Conservation (phyloP, 192 early-diverging fungal genomes). For the Dimargaris xerosporica region DNA sequence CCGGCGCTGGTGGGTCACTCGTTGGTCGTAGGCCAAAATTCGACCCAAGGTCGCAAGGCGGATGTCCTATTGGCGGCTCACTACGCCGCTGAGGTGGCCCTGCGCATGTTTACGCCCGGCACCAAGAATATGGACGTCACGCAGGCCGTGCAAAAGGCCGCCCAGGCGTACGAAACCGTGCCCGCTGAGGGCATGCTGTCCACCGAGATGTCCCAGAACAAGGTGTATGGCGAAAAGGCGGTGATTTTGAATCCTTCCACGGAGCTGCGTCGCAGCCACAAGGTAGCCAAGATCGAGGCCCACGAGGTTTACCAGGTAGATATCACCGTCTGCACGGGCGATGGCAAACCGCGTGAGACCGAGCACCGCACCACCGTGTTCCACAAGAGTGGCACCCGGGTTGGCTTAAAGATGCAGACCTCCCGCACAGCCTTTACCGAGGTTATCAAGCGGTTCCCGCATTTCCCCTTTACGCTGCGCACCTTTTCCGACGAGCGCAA, state of each 20-base stretch:
- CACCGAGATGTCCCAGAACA: conserved; percentile 71
- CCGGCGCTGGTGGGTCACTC: conserved; percentile 69
- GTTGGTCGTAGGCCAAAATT: conserved; percentile 66
- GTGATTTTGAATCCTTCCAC: conserved; percentile 83
- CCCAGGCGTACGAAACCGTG: conserved; percentile 66
- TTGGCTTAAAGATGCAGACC: conserved; percentile 77
- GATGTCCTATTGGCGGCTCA: conserved; percentile 81
- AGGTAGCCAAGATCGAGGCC: conserved; percentile 51
- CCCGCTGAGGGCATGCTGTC: conserved; percentile 87
- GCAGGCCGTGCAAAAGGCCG: conserved; percentile 64
- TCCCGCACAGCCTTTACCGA: conserved; percentile 57
- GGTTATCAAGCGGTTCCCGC: conserved; percentile 61
- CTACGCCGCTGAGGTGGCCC: conserved; percentile 64
- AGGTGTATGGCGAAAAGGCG: conserved; percentile 82
- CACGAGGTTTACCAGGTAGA: conserved; percentile 90
- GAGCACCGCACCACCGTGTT: conserved; percentile 75
- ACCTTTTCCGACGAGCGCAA: conserved; percentile 82
- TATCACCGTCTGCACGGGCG: conserved; percentile 75
- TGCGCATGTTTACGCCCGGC: conserved; percentile 78
- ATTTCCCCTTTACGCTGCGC: conserved; percentile 78
- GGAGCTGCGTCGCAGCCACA: conserved; percentile 53
- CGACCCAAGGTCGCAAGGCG: conserved; percentile 66
- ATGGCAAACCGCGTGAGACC: conserved; percentile 62
- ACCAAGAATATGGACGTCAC: conserved; percentile 51
- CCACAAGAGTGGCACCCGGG: conserved; percentile 69